Percentiles rank a stretch among this genome's conserved stretches.
These are phyloP conservation scores for Evernia prunastri DNA, from an alignment of 495 filamentous ascomycete species.

Conservation along the genomic window DNA sequence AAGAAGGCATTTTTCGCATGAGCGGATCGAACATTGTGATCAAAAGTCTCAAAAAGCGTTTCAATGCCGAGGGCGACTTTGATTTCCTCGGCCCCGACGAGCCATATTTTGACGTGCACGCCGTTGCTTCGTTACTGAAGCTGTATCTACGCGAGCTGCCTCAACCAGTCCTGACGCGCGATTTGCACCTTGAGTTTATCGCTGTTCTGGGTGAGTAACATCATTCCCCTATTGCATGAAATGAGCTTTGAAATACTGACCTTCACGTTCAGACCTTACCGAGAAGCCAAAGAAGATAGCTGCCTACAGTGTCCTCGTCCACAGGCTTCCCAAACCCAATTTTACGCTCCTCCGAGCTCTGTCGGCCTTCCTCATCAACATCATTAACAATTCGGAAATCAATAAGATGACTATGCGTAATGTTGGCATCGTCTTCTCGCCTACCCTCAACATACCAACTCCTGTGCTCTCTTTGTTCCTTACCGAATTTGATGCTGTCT, in stretches of 20 bases:
- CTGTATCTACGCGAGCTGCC: slow-evolving; percentile 90
- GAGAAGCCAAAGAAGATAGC: slow-evolving; percentile 68
- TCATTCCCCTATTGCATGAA: not conserved
- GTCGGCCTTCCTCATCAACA: slow-evolving; percentile 76
- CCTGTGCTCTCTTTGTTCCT: slow-evolving; percentile 92
- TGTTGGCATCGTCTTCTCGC: slow-evolving; percentile 98
- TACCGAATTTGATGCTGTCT: slow-evolving; percentile 82
- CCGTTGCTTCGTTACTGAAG: slow-evolving; percentile 90
- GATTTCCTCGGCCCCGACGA: slow-evolving; percentile 70
- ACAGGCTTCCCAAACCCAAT: slow-evolving; percentile 74
- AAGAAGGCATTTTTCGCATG: slow-evolving; percentile 94
- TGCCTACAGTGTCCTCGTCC: slow-evolving; percentile 81
- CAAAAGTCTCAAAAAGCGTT: slow-evolving; percentile 81
- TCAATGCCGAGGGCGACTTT: slow-evolving; percentile 90
- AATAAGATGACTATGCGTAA: slow-evolving; percentile 99
- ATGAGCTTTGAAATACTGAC: slow-evolving; percentile 6
- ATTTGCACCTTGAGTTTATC: slow-evolving; percentile 84
- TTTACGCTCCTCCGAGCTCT: slow-evolving; percentile 72
- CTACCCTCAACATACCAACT: slow-evolving; percentile 92
- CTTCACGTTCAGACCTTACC: slow-evolving; percentile 48
- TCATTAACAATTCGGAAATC: slow-evolving; percentile 78
- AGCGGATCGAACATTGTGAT: slow-evolving; percentile 93
- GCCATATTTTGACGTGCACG: slow-evolving; percentile 91
- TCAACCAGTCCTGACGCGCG: slow-evolving; percentile 80
- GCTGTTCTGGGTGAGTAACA: slow-evolving; percentile 64